Percentiles rank a stretch among this genome's conserved stretches.
Conservation (phyloP, 2,329 filamentous ascomycete species). For the Cladosporium sp. region DNA sequence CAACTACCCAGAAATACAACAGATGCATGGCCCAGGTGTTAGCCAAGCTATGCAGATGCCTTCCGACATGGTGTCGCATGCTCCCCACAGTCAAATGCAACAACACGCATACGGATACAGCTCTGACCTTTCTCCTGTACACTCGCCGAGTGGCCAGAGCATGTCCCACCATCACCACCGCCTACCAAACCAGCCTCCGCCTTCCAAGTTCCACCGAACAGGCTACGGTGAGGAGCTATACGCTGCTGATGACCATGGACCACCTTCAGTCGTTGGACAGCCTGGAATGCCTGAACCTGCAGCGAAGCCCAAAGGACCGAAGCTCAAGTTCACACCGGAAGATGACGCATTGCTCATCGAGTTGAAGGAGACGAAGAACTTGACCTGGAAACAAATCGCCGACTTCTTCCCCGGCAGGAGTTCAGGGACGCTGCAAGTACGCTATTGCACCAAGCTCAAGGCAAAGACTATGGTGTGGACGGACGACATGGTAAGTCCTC, state of each 20-base stretch:
- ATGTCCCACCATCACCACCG: constrained; percentile 73
- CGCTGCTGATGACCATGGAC: constrained; percentile 52
- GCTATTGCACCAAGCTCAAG: constrained; percentile 93
- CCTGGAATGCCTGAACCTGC: constrained; percentile 85
- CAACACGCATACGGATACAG: constrained; percentile 18
- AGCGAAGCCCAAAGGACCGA: constrained; percentile 77
- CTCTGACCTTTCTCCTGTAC: constrained; percentile 1
- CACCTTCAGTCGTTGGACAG: constrained; percentile 83
- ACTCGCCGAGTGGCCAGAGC: constrained; percentile 1
- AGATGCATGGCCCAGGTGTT: constrained; percentile 37
- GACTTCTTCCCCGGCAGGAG: constrained; percentile 92
- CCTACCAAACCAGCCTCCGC: constrained; percentile 70
- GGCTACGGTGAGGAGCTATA: constrained; percentile 51
- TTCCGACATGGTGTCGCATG: constrained; percentile 41
- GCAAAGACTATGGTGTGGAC: constrained; percentile 93
- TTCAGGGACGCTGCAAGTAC: constrained; percentile 86
- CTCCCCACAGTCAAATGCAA: constrained; percentile 28
- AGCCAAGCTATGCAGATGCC: constrained; percentile 36
- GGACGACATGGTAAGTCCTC: constrained; percentile 75
- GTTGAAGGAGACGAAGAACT: constrained; percentile 88
- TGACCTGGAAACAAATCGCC: constrained; percentile 97
- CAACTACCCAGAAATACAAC: constrained; percentile 40
- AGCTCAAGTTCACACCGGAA: constrained; percentile 90
- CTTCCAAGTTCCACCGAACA: constrained; percentile 64
- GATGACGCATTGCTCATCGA: constrained; percentile 87